Evolutionary conservation across 164 flowering plant species (phyloP).

Genomic region (Chimonanthus praecox): DNA sequence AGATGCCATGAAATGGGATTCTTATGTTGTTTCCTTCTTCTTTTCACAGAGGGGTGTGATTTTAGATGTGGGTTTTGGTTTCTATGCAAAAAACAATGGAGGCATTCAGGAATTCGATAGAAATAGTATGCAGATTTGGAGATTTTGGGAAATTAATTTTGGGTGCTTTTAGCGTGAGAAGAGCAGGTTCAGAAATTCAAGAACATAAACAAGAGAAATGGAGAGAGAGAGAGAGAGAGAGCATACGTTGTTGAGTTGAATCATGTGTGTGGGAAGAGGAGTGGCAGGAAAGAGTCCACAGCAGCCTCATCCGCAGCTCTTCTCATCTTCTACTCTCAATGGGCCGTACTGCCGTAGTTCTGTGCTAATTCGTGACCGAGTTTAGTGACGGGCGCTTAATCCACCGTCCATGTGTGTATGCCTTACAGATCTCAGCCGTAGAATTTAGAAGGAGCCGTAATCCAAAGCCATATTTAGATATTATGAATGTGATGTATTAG

Average conservation of each 20-base stretch:
- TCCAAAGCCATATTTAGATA: too few relatives aligned
- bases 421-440: too few relatives aligned
- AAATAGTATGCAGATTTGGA: not conserved
- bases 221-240: not conserved
- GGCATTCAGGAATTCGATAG: not conserved
- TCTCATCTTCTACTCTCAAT: not conserved
- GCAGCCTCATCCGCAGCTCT: not conserved
- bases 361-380: too few relatives aligned
- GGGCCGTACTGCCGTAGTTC: too few relatives aligned
- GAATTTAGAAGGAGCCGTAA: too few relatives aligned
- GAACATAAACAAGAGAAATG: too few relatives aligned
- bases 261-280: not conserved
- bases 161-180: not conserved
- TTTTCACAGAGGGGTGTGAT: not conserved
- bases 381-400: too few relatives aligned
- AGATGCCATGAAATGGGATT: slow-evolving; percentile 29
- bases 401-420: too few relatives aligned
- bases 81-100: not conserved
- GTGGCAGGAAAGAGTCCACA: not conserved
- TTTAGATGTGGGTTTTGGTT: not conserved
- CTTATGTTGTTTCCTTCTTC: not conserved
- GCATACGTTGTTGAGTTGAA: not conserved
- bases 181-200: not conserved
- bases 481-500: too few relatives aligned
- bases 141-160: not conserved